Percentiles rank a stretch among this genome's conserved stretches.
These are phyloP conservation scores for Phoma herbarum DNA, from an alignment of 2,329 filamentous ascomycete species.

Conservation along the genomic window DNA sequence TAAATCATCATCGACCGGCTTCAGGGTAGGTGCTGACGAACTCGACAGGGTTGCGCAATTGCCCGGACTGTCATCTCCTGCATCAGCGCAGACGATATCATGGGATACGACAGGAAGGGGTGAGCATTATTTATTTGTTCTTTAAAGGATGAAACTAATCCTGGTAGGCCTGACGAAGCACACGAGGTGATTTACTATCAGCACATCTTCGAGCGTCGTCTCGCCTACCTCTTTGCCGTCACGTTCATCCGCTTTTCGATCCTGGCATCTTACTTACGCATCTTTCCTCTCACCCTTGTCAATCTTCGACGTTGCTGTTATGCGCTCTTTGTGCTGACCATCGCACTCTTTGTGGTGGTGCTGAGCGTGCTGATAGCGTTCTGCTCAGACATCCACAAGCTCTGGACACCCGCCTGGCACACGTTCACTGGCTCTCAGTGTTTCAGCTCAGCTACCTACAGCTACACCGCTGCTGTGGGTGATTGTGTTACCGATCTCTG, in stretches of 20 bases:
- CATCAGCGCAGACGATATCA: conserved; percentile 38
- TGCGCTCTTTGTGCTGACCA: conserved; percentile 29
- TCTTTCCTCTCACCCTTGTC: conserved; percentile 40
- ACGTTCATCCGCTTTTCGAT: conserved; percentile 48
- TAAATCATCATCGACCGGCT: neutral
- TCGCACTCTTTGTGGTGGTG: conserved; percentile 33
- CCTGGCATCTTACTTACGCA: conserved; percentile 48
- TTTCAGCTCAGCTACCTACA: conserved; percentile 39
- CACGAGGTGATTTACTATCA: conserved; percentile 38
- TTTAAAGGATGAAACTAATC: neutral
- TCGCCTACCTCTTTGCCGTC: conserved; percentile 50
- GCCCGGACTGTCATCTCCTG: conserved; percentile 38
- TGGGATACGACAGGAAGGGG: conserved; percentile 38
- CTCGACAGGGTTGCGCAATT: conserved; percentile 28
- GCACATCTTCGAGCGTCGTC: conserved; percentile 42
- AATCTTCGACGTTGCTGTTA: conserved; percentile 32
- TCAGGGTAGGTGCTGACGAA: conserved; percentile 9
- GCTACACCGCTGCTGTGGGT: conserved; percentile 40
- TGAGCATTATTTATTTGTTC: too few relatives aligned
- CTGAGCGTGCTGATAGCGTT: conserved; percentile 34
- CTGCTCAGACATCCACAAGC: conserved; percentile 35
- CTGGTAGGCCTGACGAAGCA: conserved; percentile 28
- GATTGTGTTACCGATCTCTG: conserved; percentile 37
- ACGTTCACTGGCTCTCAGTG: conserved; percentile 34
- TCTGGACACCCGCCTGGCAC: conserved; percentile 35